phyloP scores from a whole-genome alignment of 2,329 filamentous ascomycete species.

The Beauveria varroae region DNA sequence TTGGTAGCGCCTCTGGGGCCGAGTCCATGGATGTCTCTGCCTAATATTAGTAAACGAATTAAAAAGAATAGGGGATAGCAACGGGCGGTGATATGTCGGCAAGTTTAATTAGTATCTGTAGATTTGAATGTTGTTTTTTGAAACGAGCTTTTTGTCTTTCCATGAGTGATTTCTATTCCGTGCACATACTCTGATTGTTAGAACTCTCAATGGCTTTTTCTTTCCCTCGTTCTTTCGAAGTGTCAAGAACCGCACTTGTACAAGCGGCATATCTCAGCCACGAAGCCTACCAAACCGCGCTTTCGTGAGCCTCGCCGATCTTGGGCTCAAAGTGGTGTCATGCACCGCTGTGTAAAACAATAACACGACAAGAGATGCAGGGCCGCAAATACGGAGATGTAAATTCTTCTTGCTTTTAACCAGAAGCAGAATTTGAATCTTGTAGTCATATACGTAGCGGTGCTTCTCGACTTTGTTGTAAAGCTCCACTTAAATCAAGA shows the following conservation, averaged over 20 bases:
- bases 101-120: neutral
- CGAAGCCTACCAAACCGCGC: neutral
- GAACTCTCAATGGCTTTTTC: neutral
- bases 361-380: too few relatives aligned
- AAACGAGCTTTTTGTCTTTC: neutral
- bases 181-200: neutral
- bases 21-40: conserved; percentile 2
- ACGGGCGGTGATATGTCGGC: neutral
- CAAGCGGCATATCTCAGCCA: neutral
- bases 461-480: too few relatives aligned
- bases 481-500: neutral
- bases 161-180: neutral
- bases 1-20: neutral
- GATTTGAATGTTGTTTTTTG: neutral
- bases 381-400: too few relatives aligned
- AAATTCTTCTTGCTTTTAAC: too few relatives aligned
- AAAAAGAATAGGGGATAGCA: neutral
- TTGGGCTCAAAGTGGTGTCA: too few relatives aligned
- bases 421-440: too few relatives aligned
- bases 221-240: neutral
- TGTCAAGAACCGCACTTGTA: neutral
- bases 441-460: too few relatives aligned
- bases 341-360: too few relatives aligned
- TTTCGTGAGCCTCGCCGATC: too few relatives aligned
- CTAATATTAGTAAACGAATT: neutral